These are phyloP conservation scores for Karstenula rhodostoma DNA, from an alignment of 2,329 filamentous ascomycete genomes.

Conservation along the genomic window DNA sequence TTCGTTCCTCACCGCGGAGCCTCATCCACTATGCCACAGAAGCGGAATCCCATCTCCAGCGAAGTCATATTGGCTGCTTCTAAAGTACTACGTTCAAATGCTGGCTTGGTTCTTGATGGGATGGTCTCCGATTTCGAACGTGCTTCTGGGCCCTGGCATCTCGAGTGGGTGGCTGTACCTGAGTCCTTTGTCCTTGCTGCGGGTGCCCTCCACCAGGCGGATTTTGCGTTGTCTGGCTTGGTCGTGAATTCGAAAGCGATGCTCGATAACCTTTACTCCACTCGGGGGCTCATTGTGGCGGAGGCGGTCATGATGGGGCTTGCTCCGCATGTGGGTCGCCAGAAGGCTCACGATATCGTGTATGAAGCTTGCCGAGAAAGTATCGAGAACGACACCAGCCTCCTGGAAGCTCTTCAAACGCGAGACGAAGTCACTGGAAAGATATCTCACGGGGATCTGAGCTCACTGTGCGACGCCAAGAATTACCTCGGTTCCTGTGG, in stretches of 20 bases:
- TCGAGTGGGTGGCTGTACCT: conserved; percentile 66
- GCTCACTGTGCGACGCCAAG: conserved; percentile 63
- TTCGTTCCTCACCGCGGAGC: conserved; percentile 47
- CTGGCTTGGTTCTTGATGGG: conserved; percentile 61
- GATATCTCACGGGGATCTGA: conserved; percentile 57
- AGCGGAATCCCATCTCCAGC: conserved; percentile 66
- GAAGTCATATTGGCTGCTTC: conserved; percentile 64
- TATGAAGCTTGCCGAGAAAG: conserved; percentile 63
- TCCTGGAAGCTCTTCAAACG: conserved; percentile 55
- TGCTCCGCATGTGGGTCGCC: conserved; percentile 61
- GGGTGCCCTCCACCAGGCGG: conserved; percentile 62
- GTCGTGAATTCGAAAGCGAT: conserved; percentile 61
- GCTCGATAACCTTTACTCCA: conserved; percentile 61
- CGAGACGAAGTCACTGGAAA: conserved; percentile 53
- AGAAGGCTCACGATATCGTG: conserved; percentile 64
- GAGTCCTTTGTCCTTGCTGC: conserved; percentile 63
- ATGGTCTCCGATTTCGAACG: conserved; percentile 68
- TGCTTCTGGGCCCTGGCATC: conserved; percentile 66
- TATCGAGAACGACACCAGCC: conserved; percentile 54
- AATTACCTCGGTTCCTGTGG: conserved; percentile 54
- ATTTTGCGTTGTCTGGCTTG: conserved; percentile 62
- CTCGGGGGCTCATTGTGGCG: conserved; percentile 62
- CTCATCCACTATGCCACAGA: conserved; percentile 52
- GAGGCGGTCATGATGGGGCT: conserved; percentile 70
- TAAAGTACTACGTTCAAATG: conserved; percentile 62